These are phyloP conservation scores for Aspergillus fructus DNA, from an alignment of 2,329 filamentous ascomycete species.

Conservation along the genomic window DNA sequence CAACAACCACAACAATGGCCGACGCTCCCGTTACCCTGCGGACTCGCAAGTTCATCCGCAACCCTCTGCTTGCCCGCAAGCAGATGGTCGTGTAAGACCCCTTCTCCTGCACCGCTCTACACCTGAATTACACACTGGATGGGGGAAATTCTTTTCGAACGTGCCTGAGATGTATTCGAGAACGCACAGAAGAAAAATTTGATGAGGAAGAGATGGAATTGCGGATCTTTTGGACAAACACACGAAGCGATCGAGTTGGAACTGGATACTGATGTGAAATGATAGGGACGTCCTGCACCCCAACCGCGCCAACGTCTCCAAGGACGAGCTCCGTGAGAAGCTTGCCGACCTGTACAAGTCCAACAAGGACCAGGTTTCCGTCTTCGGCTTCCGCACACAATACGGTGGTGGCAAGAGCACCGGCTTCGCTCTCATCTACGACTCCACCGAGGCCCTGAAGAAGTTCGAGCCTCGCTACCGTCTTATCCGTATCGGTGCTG, in stretches of 20 bases:
- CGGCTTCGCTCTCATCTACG: slow-evolving; percentile 98
- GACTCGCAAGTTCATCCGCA: slow-evolving; percentile 99
- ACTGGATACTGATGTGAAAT: slow-evolving; percentile 7
- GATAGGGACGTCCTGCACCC: slow-evolving; percentile 98
- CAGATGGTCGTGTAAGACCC: slow-evolving; percentile 98
- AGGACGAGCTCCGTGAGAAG: slow-evolving; percentile 96
- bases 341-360: slow-evolving; percentile 96
- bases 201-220: slow-evolving; percentile 9
- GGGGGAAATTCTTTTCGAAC: background rate
- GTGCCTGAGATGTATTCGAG: background rate
- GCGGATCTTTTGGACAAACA: background rate
- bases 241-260: background rate
- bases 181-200: background rate
- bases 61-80: slow-evolving; percentile 97
- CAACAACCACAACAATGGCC: slow-evolving; percentile 70
- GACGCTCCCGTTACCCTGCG: slow-evolving; percentile 77
- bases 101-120: slow-evolving; percentile 15
- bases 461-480: slow-evolving; percentile 99
- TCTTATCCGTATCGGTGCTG: slow-evolving; percentile 88
- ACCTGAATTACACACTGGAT: slow-evolving; percentile 5
- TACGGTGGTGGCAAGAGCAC: slow-evolving; percentile 99
- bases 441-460: slow-evolving; percentile 97
- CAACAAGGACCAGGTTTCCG: slow-evolving; percentile 93
- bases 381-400: slow-evolving; percentile 98
- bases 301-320: slow-evolving; percentile 96